These are phyloP conservation scores for Fusarium decemcellulare DNA, from an alignment of 2,329 filamentous ascomycete species.

Conservation along the genomic window DNA sequence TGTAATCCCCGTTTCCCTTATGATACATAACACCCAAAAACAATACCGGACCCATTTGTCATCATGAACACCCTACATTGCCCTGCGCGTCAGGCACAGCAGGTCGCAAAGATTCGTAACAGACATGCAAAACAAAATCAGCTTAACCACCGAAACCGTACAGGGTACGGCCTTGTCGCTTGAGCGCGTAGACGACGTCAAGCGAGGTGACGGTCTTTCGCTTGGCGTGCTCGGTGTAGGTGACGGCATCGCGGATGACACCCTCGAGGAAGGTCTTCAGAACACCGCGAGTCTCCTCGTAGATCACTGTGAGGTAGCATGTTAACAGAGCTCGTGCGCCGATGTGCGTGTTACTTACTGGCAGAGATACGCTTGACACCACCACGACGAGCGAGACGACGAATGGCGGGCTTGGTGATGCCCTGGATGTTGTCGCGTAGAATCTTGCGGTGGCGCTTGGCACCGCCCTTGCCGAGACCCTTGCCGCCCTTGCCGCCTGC, in stretches of 20 bases:
- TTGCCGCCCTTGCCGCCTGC: slow-evolving; percentile 95
- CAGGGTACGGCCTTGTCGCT: slow-evolving; percentile 81
- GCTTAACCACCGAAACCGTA: slow-evolving; percentile 91
- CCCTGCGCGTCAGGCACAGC: slow-evolving; percentile 32
- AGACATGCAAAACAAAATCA: slow-evolving; percentile 48
- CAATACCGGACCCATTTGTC: slow-evolving; percentile 59
- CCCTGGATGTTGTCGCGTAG: slow-evolving; percentile 99
- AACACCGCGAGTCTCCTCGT: slow-evolving; percentile 83
- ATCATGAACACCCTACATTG: slow-evolving; percentile 57
- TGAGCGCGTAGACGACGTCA: slow-evolving; percentile 77
- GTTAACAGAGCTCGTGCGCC: slow-evolving; percentile 86
- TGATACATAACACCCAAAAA: slow-evolving; percentile 61
- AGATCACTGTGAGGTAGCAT: slow-evolving; percentile 69
- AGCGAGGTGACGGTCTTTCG: slow-evolving; percentile 85
- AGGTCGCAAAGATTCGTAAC: slow-evolving; percentile 53
- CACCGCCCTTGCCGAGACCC: slow-evolving; percentile 97
- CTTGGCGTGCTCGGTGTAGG: slow-evolving; percentile 86
- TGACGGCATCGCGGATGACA: slow-evolving; percentile 83
- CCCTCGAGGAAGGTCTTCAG: slow-evolving; percentile 84
- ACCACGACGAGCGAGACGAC: slow-evolving; percentile 98
- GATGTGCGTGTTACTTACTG: slow-evolving; percentile 73
- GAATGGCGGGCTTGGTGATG: slow-evolving; percentile 98
- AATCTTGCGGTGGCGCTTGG: slow-evolving; percentile 99
- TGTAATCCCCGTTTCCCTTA: slow-evolving; percentile 58
- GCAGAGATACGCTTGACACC: slow-evolving; percentile 99